Evolutionary conservation across 2,329 filamentous ascomycete species (phyloP).

Genomic region (Pseudogymnoascus pannorum): DNA sequence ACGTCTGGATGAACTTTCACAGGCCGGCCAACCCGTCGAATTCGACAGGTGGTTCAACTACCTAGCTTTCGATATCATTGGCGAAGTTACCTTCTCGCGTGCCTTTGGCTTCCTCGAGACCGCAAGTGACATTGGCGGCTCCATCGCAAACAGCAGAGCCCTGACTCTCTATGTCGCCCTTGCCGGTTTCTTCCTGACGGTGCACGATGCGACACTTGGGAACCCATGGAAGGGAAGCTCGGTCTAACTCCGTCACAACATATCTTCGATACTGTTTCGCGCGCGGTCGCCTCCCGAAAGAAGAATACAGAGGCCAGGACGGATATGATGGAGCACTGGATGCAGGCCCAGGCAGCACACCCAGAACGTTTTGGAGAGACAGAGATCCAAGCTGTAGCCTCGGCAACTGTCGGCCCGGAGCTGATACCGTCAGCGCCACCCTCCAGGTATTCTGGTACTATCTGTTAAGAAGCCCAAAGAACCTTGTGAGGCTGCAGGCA

Average conservation of each 20-base stretch:
- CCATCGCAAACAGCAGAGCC: conserved; percentile 29
- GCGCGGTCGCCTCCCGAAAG: conserved; percentile 28
- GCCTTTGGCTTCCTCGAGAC: conserved; percentile 24
- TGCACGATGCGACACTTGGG: conserved; percentile 31
- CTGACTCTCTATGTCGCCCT: conserved; percentile 29
- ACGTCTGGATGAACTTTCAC: conserved; percentile 24
- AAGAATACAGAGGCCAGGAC: conserved; percentile 27
- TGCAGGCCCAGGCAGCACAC: conserved; percentile 26
- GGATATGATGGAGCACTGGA: conserved; percentile 34
- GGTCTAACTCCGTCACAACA: conserved; percentile 31
- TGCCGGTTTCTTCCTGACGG: conserved; percentile 30
- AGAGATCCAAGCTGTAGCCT: conserved; percentile 30
- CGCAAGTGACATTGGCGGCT: conserved; percentile 28
- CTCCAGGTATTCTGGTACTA: conserved; percentile 32
- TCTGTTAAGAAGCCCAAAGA: conserved; percentile 25
- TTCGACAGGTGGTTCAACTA: conserved; percentile 13
- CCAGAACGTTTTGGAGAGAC: conserved; percentile 30
- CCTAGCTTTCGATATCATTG: conserved; percentile 27
- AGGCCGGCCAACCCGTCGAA: conserved; percentile 19
- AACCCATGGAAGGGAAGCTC: conserved; percentile 32
- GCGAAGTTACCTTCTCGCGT: conserved; percentile 23
- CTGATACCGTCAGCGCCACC: conserved; percentile 32
- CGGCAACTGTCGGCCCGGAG: conserved; percentile 32
- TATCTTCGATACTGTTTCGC: conserved; percentile 32
- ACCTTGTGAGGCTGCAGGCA: conserved; percentile 20